Base-by-base conservation (phyloP, 2,329 filamentous ascomycete species). In the Aspergillus oerlinghausenensis region DNA sequence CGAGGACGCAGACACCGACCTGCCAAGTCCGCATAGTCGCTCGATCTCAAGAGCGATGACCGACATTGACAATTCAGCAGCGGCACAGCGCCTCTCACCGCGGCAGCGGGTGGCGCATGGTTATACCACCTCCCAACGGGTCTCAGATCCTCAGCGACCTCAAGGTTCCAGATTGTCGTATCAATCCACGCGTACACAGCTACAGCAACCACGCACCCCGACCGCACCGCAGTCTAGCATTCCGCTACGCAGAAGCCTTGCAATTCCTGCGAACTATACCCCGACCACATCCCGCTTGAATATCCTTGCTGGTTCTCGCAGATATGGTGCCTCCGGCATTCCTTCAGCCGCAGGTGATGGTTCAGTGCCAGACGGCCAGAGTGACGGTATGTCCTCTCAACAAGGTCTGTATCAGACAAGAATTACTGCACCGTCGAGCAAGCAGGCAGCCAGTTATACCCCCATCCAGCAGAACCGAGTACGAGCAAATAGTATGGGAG, bases 11-110 rank as follows among this genome's bases (percentile, higher is more conserved):
- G 56, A 61, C 32, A 59, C 67, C 38, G 69, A 70, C 49, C 69
- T 65, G 43, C 63, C 60, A 49, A 70, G 62, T 32, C 65, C 70
- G 3, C 65, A 65, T 29, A 65, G 56, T 42, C 74, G 76, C 28
- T 73, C 77, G 4, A 58, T 75, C 32, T 75, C 76, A 19, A 68
- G 77, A 55, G 75, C 76, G 28, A 72, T 74, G 68, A 77, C 77
- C 1, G 77, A 79, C 29, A 64, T 73, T 42, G 65, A 67, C 23
- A 70, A 64, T 35, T 65, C 68, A 29, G 63, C 63, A n/a, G 59
- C 65, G 9, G 54, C 62, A 4, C 67, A 68, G 55, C 67, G 66
- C 10, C 64, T 66, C 6, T 63, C 70, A 7, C 66, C 70, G 1
- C 68, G 70, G 45, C 73, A 75, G 53, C 71, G 73, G 42, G 57